Percentiles rank a stretch among this genome's conserved stretches.
These are phyloP conservation scores for Bremia lactucae DNA, from an alignment of 352 stramenopile species.

Conservation along the genomic window DNA sequence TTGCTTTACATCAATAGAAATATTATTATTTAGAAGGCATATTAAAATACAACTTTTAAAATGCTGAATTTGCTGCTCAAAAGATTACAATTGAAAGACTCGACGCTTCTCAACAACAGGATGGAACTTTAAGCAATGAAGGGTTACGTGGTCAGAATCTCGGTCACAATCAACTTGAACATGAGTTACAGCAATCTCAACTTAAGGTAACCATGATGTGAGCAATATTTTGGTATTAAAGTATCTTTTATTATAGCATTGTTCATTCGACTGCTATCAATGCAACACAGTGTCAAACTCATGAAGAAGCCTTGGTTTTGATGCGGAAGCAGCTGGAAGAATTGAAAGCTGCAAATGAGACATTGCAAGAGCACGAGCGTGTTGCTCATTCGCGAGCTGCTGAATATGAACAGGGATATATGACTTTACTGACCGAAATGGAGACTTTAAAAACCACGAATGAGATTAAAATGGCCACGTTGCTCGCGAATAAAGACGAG, in stretches of 20 bases:
- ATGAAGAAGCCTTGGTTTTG: conserved; percentile 26
- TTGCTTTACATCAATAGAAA: neutral
- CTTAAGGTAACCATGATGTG: conserved; percentile 23
- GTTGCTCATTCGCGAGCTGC: conserved; percentile 29
- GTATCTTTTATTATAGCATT: conserved; percentile 1
- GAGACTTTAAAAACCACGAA: conserved; percentile 32
- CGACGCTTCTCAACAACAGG: conserved; percentile 5
- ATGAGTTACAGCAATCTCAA: conserved; percentile 44
- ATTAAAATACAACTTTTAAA: no score
- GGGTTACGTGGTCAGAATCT: neutral
- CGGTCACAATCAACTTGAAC: conserved; percentile 18
- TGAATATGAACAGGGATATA: conserved; percentile 65
- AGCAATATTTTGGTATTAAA: neutral
- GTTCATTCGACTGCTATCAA: conserved; percentile 30
- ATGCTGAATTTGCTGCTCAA: conserved; percentile 15
- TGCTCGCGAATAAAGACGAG: conserved; percentile 37
- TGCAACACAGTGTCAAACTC: conserved; percentile 21
- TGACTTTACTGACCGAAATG: conserved; percentile 40
- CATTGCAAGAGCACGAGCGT: conserved; percentile 28
- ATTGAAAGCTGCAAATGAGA: conserved; percentile 23
- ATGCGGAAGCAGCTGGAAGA: conserved; percentile 23
- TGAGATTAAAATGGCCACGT: conserved; percentile 38
- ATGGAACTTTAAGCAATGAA: conserved; percentile 2
- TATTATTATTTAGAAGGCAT: no score
- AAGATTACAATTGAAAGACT: conserved; percentile 14